Base-by-base conservation (phyloP, 768 basidiomycete species). In the Galerina marginata region DNA sequence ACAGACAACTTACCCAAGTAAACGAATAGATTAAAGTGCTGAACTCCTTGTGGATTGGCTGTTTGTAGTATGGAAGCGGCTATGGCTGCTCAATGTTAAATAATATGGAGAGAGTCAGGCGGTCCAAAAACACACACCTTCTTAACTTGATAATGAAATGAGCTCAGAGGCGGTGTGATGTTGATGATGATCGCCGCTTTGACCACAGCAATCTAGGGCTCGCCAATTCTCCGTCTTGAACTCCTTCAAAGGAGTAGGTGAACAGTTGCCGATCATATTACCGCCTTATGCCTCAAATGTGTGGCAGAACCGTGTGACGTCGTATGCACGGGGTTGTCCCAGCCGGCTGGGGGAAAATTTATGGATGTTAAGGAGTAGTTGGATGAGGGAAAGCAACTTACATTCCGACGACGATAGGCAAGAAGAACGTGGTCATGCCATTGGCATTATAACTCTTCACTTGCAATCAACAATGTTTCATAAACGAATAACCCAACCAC, bases 381-480 rank as follows among this genome's bases (percentile, higher is more conserved):
- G 15, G 46, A 50, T 25, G 39, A 16, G 39, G n/a, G n/a, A 51
- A 14, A 50, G 45, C 9, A 42, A 59, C 67, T 15, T 45, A 85
- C 81, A 91, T 90, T 69, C 86, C 75, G 48, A 90, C 81, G 63
- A 90, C 79, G 72, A 84, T 81, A 0, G 89, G 87, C n/a, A 89
- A 65, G 54, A 91, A 74, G 68, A 89, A 88, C 49, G 78, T 79
- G 75, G 92, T 92, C 51, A 90, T 82, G 9, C 83, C 90, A 65
- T 92, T 92, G n/a, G n/a, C n/a, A n/a, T n/a, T n/a, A 75, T 85
- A 89, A 37, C 79, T 82, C 70, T 89, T 91, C 66, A 85, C 75
- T 81, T 83, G 54, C 5, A 43, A 12, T 61, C 37, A 58, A 23
- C 44, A 38, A 20, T 3, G 20, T 23, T 25, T 33, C 20, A 5